Base-by-base conservation (phyloP, 2,329 filamentous ascomycete species). In the Nothophaeocryptopus gaeumannii region DNA sequence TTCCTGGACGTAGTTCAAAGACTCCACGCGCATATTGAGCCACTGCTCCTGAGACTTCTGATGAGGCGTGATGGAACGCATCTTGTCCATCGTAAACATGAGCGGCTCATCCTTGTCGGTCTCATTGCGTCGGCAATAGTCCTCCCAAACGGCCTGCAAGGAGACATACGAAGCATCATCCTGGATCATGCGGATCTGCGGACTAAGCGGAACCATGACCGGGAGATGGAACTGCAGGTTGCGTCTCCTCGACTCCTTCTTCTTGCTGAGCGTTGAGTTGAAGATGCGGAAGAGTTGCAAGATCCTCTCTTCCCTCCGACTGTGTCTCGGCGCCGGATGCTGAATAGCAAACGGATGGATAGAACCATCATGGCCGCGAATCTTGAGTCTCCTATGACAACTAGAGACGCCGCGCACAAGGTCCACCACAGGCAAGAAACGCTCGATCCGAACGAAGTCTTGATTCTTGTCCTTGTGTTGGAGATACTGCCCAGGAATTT, bases 391-490 rank as follows among this genome's bases (percentile, higher is more conserved):
- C 30, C 93, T 84, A 71, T 97, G 92, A 43, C 92, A 97, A 29
- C 91, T 86, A 47, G 90, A 90, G 61, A 95, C 89, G 8, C 86
- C 89, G 47, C 93, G 85, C 36, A 99, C 88, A 45, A 97, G 79
- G 61, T 99, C 92, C 14, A 99, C 90, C 58, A 93, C 88, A 8
- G 95, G 91, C 62, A 99, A 73, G 81, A 99, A 99, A 16, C 92
- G 86, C 69, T 99, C 95, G 58, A 99, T 97, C 39, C 91, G 86
- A 58, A 99, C 86, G 67, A 99, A 99, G 69, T 99, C 93, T 63
- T 95, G 90, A 69, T 99, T 99, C 80, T 97, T 99, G 64, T 99
- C 95, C 70, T 93, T 95, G 73, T 96, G 93, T 67, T 95, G 85
- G 56, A 96, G 75, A 69, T 99, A 99, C 68, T 99, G 93, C 0